Percentiles rank a stretch among this genome's conserved stretches.
These are phyloP conservation scores for Torulaspora maleeae DNA, from an alignment of 805 yeast genomes.

Conservation along the genomic window DNA sequence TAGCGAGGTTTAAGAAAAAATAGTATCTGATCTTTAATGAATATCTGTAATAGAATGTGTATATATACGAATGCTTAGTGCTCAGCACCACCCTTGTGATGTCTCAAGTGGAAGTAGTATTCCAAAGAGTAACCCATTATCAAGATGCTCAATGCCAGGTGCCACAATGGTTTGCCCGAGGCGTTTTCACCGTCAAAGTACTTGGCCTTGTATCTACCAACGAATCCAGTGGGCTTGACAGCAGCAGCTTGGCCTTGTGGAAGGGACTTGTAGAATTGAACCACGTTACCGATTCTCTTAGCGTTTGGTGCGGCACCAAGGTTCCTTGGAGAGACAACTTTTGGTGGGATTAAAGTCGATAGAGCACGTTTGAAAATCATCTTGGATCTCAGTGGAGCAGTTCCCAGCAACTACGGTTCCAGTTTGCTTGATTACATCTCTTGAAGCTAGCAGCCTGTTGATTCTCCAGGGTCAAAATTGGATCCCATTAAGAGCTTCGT, in stretches of 20 bases:
- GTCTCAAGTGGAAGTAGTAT: constrained; percentile 84
- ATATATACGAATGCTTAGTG: constrained; percentile 21
- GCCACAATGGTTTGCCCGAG: constrained; percentile 76
- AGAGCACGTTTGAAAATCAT: constrained; percentile 86
- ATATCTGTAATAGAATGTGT: constrained; percentile 9
- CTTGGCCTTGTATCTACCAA: constrained; percentile 78
- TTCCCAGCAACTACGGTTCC: not conserved
- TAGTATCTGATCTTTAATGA: constrained; percentile 5
- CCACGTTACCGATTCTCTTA: constrained; percentile 92
- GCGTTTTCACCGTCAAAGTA: constrained; percentile 82
- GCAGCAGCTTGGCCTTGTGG: constrained; percentile 91
- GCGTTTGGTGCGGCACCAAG: constrained; percentile 95
- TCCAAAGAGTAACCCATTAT: constrained; percentile 84
- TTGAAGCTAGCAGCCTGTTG: not conserved
- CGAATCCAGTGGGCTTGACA: constrained; percentile 60
- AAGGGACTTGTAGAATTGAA: constrained; percentile 88
- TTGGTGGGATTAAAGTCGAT: constrained; percentile 96
- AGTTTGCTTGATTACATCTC: not conserved
- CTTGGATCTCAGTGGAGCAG: not conserved
- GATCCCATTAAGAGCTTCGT: not conserved
- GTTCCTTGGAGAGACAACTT: constrained; percentile 95
- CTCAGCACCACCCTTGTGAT: constrained; percentile 49
- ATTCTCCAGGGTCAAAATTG: constrained; percentile 6
- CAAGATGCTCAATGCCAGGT: constrained; percentile 63
- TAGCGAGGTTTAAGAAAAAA: constrained; percentile 26